Percentiles rank a stretch among this genome's conserved stretches.
These are phyloP conservation scores for Acacia crassicarpa DNA, from an alignment of 306 rosid genomes.

Conservation along the genomic window DNA sequence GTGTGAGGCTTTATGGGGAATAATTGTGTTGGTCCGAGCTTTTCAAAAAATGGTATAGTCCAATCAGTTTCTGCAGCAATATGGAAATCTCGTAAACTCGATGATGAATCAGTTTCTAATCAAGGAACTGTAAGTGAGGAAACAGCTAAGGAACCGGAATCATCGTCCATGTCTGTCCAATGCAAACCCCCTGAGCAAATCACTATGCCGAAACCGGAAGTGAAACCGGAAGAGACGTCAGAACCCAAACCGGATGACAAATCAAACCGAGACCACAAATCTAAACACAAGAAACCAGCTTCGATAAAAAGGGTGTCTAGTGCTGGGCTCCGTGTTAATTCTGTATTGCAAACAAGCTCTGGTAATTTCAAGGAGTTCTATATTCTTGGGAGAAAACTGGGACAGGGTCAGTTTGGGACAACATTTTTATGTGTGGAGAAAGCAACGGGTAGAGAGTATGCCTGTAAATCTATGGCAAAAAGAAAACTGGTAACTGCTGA, in stretches of 20 bases:
- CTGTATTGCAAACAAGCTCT: conserved; percentile 70
- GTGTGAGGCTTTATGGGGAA: conserved; percentile 74
- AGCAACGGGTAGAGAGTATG: conserved; percentile 73
- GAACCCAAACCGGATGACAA: conserved; percentile 35
- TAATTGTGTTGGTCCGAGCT: conserved; percentile 91
- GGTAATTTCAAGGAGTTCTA: conserved; percentile 76
- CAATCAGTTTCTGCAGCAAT: conserved; percentile 93
- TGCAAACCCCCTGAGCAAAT: conserved; percentile 87
- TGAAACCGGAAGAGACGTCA: conserved; percentile 30
- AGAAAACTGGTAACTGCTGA: conserved; percentile 81
- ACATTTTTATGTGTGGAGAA: conserved; percentile 85
- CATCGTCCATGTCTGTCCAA: conserved; percentile 68
- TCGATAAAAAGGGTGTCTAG: conserved; percentile 83
- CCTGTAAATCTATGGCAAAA: conserved; percentile 95
- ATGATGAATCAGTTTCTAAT: conserved; percentile 60
- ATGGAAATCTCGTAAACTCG: conserved; percentile 69
- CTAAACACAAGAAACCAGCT: conserved; percentile 46
- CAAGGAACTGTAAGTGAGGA: conserved; percentile 50
- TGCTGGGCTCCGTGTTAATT: conserved; percentile 84
- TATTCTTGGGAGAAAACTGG: conserved; percentile 75
- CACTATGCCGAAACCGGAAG: conserved; percentile 62
- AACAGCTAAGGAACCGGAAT: conserved; percentile 49
- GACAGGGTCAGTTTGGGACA: conserved; percentile 93
- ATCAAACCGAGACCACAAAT: conserved; percentile 35
- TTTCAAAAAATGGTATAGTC: conserved; percentile 75